Base-by-base conservation (phyloP, 1,139 yeast genomes). In the Arxiozyma slooffiae region DNA sequence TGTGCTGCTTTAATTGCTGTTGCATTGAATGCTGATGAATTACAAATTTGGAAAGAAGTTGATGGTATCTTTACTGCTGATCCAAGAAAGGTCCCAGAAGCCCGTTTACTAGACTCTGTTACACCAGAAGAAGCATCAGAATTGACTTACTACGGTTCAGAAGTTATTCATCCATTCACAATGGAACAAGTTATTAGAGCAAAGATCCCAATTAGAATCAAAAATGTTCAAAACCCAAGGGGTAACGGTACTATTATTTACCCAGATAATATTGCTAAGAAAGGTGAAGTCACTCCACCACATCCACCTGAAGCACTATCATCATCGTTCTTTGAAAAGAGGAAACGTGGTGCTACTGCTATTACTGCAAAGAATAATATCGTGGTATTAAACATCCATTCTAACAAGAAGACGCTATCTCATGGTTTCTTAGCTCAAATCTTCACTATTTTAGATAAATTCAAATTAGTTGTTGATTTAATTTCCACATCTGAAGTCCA, bases 41-140 rank as follows among this genome's bases (percentile, higher is more conserved):
- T 92, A 52, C 98, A 92, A 71, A 87, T 92, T 47, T 92, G 98
- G 98, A 92, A 92, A 64, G 98, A 92, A 72, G 98, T 92, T 48
- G 98, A 92, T 67, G 98, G 98, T 59, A 92, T 92, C 44, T 92
- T 92, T 72, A 90, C 98, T 0, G 98, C 98, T 1, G 98, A 92
- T 67, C 98, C 98, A 36, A 76, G 98, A 55, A 92, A 92, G 63
- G 98, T 92, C 24, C 85, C 94, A 23, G 81, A 80, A 52, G 98
- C 98, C 4, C 77, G 96, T 60, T 72, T 92, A 48, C 73, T 92
- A 57, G 81, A 82, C 53, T 80, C 89, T 53, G 96, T 92, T 56
- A 92, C 98, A 0, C 98, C 98, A 2, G 98, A 92, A 65, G 98
- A 92, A 71, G 98, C 98, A 2, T 94, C 97, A 0, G 98, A 92